A percentile compares a stretch with the other conserved stretches of the same genome.
Conservation (phyloP, 805 yeast genomes). For the Starmerella cellae region DNA sequence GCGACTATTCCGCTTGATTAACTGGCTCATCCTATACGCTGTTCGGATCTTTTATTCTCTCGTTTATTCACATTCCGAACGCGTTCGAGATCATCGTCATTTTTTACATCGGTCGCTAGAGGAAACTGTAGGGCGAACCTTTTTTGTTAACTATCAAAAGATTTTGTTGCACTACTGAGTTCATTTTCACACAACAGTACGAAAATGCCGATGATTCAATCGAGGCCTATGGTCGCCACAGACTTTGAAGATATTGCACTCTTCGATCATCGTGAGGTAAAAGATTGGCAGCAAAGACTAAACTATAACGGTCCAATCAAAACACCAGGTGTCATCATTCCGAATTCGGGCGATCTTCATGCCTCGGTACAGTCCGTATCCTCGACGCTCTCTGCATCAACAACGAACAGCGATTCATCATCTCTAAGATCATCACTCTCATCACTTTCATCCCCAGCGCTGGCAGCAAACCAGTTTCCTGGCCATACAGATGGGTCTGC, state of each 20-base stretch:
- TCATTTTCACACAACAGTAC: background rate
- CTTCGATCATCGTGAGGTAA: constrained; percentile 6
- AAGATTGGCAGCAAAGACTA: background rate
- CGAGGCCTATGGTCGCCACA: constrained; percentile 3
- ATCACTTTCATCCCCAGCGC: constrained; percentile 16
- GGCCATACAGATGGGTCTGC: too few species aligned
- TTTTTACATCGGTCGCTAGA: too few species aligned
- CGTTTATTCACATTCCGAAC: too few species aligned
- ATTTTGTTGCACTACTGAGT: too few species aligned
- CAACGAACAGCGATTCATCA: constrained; percentile 20
- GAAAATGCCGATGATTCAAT: constrained; percentile 9
- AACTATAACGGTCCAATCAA: background rate
- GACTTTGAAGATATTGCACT: constrained; percentile 20
- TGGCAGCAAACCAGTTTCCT: background rate
- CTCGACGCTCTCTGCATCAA: constrained; percentile 19
- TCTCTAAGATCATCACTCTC: constrained; percentile 19
- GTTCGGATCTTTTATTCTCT: too few species aligned
- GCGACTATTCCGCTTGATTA: too few species aligned
- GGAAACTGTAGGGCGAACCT: too few species aligned
- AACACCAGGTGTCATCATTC: background rate
- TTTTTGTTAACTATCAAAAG: too few species aligned
- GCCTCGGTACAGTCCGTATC: constrained; percentile 7
- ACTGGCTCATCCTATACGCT: too few species aligned
- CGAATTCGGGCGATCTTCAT: constrained; percentile 2
- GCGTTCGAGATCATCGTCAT: too few species aligned